Evolutionary conservation across 495 filamentous ascomycete genomes (phyloP).

Genomic region (Talaromyces trachyspermus): DNA sequence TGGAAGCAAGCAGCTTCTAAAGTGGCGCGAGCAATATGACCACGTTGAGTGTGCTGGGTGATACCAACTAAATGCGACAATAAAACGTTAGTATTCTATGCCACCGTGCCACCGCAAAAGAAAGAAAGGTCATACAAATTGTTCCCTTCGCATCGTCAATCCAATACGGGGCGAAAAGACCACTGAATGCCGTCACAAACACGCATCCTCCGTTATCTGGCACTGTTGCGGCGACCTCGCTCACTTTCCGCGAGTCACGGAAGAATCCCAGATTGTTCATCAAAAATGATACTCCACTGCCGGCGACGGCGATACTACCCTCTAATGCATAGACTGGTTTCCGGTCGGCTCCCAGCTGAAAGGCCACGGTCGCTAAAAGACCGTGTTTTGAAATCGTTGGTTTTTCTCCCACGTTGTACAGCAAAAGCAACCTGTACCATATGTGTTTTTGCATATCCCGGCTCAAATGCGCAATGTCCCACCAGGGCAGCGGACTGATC

Average conservation of each 20-base stretch:
- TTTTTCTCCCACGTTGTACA: constrained; percentile 87
- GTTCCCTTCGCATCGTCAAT: constrained; percentile 94
- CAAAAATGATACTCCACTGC: constrained; percentile 82
- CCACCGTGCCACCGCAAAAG: too few relatives aligned
- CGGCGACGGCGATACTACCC: constrained; percentile 86
- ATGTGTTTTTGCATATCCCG: constrained; percentile 94
- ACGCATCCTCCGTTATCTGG: constrained; percentile 84
- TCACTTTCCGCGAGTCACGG: constrained; percentile 65
- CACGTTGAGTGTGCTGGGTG: constrained; percentile 82
- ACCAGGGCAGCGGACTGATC: constrained; percentile 93
- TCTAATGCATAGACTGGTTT: constrained; percentile 85
- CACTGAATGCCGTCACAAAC: constrained; percentile 94
- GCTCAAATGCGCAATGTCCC: constrained; percentile 81
- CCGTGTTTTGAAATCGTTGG: constrained; percentile 88
- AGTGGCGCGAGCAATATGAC: constrained; percentile 91
- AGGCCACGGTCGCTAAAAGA: constrained; percentile 78
- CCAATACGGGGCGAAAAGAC: constrained; percentile 95
- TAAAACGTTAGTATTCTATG: background rate
- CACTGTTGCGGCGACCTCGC: constrained; percentile 71
- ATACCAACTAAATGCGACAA: constrained; percentile 58
- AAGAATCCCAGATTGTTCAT: constrained; percentile 83
- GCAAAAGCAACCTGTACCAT: constrained; percentile 92
- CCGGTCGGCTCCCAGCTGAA: constrained; percentile 50
- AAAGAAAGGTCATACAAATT: constrained; percentile 51
- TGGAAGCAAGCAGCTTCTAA: constrained; percentile 94